phyloP scores from a whole-genome alignment of 176 grass and related monocot species.

The Olyra latifolia region DNA sequence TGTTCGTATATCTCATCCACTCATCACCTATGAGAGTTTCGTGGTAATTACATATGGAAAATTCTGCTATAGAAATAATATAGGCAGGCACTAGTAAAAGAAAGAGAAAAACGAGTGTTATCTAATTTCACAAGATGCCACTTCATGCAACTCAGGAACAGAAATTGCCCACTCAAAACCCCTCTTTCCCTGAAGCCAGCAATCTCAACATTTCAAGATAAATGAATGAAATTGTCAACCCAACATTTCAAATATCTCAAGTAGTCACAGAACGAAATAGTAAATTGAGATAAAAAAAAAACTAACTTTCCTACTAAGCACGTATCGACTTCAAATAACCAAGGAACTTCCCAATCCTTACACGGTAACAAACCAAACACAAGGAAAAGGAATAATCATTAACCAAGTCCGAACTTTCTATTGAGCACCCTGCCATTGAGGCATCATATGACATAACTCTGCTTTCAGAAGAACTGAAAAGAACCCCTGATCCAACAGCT shows the following conservation, averaged over 20 bases:
- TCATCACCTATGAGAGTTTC: not conserved
- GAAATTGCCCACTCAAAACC: constrained; percentile 6
- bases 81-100: not conserved
- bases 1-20: not conserved
- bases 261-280: not conserved
- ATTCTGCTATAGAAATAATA: not conserved
- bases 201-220: constrained; percentile 13
- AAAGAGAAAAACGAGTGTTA: not conserved
- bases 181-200: not conserved
- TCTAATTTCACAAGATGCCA: constrained; percentile 7
- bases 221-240: not conserved
- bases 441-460: not conserved
- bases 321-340: not conserved
- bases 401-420: not conserved
- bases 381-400: not conserved
- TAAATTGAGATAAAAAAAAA: not conserved
- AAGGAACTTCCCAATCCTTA: not conserved
- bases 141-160: not conserved
- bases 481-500: not conserved
- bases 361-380: not conserved
- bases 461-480: not conserved
- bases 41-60: not conserved
- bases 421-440: not conserved
- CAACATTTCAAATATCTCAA: constrained; percentile 11
- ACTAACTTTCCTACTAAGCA: not conserved